phyloP scores from a whole-genome alignment of 2,329 filamentous ascomycete species.

The Colletotrichum scovillei region DNA sequence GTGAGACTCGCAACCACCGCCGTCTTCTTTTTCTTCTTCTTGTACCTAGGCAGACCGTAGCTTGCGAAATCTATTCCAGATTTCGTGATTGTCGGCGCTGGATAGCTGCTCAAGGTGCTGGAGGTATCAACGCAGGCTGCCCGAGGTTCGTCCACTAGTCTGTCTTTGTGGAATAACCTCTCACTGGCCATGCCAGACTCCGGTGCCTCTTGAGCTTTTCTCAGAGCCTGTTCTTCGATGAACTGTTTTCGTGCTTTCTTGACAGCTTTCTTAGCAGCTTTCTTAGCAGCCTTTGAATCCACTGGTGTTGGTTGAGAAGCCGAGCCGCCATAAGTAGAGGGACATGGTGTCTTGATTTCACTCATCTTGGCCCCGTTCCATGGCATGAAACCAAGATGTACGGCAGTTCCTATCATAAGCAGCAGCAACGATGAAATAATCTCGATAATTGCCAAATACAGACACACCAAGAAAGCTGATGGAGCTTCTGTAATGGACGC shows the following conservation, averaged over 20 bases:
- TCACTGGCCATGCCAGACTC: background rate
- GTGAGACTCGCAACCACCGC: background rate
- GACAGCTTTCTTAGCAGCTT: no score
- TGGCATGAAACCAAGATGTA: background rate
- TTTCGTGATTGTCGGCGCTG: no score
- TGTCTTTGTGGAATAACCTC: background rate
- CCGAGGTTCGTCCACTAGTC: background rate
- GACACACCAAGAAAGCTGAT: background rate
- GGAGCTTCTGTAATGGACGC: background rate
- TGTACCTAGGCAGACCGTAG: background rate
- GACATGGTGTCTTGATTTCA: background rate
- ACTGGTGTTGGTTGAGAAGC: no score
- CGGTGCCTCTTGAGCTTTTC: background rate
- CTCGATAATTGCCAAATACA: background rate
- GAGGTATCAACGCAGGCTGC: no score
- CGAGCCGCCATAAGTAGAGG: background rate
- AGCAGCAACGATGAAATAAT: background rate
- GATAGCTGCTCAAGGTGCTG: background rate
- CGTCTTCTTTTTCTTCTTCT: background rate
- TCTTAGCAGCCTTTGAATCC: background rate
- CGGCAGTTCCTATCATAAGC: background rate
- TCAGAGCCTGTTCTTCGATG: background rate
- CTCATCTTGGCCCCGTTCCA: background rate
- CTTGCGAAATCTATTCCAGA: no score
- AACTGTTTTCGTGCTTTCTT: no score